Conservation (phyloP, 2,329 filamentous ascomycete species). For the Alternaria brassicae region DNA sequence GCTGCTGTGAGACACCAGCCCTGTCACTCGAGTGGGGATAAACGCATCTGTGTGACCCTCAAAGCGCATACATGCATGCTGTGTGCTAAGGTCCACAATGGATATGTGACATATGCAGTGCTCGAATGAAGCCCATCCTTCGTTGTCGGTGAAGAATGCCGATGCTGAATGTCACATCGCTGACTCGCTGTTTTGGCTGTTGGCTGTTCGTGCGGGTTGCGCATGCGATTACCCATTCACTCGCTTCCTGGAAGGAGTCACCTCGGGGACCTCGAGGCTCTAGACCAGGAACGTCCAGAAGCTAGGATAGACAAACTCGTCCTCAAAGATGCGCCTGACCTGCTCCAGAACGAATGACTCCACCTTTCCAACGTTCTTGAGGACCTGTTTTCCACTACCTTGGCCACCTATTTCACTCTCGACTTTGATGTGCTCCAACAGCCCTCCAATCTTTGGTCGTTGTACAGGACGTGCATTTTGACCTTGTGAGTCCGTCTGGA, state of each 20-base stretch:
- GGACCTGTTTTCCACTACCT: slow-evolving; percentile 87
- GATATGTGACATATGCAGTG: slow-evolving; percentile 25
- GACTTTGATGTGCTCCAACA: slow-evolving; percentile 91
- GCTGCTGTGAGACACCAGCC: slow-evolving; percentile 39
- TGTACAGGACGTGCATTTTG: slow-evolving; percentile 36
- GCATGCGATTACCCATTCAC: neutral
- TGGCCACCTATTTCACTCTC: slow-evolving; percentile 97
- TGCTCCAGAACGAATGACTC: slow-evolving; percentile 97
- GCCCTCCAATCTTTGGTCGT: slow-evolving; percentile 67
- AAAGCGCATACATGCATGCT: slow-evolving; percentile 42
- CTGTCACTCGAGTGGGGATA: slow-evolving; percentile 38
- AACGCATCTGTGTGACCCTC: slow-evolving; percentile 32
- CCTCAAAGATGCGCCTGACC: slow-evolving; percentile 95
- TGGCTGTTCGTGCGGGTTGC: neutral
- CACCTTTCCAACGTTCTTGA: slow-evolving; percentile 99
- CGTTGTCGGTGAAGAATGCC: slow-evolving; percentile 7
- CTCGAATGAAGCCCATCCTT: slow-evolving; percentile 4
- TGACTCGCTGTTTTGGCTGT: neutral
- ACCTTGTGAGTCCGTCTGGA: slow-evolving; percentile 33
- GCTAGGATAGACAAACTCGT: slow-evolving; percentile 97
- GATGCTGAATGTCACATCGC: slow-evolving; percentile 7
- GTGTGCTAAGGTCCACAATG: slow-evolving; percentile 27
- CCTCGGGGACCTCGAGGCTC: neutral
- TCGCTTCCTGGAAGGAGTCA: neutral
- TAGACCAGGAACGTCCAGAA: slow-evolving; percentile 97